phyloP scores from a whole-genome alignment of 2,329 filamentous ascomycete genomes.

The Tricladium varicosporioides region DNA sequence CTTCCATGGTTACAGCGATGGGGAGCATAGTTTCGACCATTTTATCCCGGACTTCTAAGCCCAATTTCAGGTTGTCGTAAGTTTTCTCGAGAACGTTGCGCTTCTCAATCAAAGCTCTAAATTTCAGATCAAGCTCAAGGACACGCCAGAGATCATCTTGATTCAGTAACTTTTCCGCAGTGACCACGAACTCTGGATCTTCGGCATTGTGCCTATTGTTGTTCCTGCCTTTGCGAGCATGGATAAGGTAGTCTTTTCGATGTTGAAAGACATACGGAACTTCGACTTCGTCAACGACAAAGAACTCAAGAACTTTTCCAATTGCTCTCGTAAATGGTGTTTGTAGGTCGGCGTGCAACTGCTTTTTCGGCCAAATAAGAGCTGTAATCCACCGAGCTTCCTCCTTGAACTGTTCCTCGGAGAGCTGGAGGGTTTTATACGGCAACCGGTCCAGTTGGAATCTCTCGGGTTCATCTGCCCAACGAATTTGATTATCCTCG shows the following conservation, averaged over 20 bases:
- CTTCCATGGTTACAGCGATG: constrained; percentile 82
- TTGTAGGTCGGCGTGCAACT: constrained; percentile 61
- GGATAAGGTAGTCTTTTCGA: constrained; percentile 94
- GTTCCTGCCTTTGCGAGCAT: constrained; percentile 69
- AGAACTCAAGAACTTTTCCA: constrained; percentile 89
- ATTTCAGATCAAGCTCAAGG: constrained; percentile 92
- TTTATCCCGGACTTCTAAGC: constrained; percentile 62
- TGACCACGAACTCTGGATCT: constrained; percentile 69
- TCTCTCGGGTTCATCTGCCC: constrained; percentile 86
- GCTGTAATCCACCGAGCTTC: constrained; percentile 91
- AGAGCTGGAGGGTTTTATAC: constrained; percentile 79
- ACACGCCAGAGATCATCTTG: constrained; percentile 96
- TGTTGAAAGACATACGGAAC: constrained; percentile 98
- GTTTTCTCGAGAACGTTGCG: constrained; percentile 79
- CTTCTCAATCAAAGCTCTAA: constrained; percentile 88
- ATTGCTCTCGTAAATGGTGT: constrained; percentile 85
- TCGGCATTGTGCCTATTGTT: constrained; percentile 60
- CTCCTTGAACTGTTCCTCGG: constrained; percentile 82
- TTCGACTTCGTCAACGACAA: constrained; percentile 91
- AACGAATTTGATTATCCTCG: constrained; percentile 87
- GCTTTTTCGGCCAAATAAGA: constrained; percentile 85
- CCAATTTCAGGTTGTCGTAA: constrained; percentile 67
- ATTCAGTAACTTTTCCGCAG: constrained; percentile 82
- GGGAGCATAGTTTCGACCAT: constrained; percentile 82
- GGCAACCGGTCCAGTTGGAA: constrained; percentile 89